Evolutionary conservation across 225 moss, liverwort and hornwort species (phyloP).

Genomic region (Takakia lepidozioides): DNA sequence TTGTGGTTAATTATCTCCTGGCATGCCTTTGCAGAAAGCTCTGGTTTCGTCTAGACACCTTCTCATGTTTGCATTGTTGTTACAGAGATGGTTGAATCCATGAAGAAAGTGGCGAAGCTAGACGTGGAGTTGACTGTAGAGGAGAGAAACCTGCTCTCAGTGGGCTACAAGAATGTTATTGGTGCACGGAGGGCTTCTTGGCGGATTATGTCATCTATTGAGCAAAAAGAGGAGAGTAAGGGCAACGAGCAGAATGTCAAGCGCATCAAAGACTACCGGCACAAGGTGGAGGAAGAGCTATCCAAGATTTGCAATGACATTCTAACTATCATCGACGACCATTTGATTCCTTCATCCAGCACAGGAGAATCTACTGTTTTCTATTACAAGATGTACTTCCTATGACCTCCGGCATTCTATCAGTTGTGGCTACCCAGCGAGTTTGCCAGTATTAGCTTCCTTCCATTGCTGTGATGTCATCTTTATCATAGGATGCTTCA

Average conservation of each 20-base stretch:
- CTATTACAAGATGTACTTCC: slow-evolving; percentile 72
- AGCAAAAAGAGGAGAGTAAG: slow-evolving; percentile 84
- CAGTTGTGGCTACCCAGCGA: no score
- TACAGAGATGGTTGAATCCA: slow-evolving; percentile 83
- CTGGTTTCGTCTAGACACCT: neutral
- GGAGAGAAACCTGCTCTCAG: slow-evolving; percentile 69
- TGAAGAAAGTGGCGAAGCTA: slow-evolving; percentile 84
- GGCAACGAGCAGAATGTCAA: slow-evolving; percentile 83
- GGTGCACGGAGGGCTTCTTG: slow-evolving; percentile 76
- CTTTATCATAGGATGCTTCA: neutral
- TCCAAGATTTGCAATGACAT: slow-evolving; percentile 83
- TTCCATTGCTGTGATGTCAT: neutral
- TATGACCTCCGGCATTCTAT: neutral
- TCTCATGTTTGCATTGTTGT: neutral
- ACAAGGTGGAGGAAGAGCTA: slow-evolving; percentile 81
- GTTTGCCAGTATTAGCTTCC: no score
- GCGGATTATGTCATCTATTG: no score
- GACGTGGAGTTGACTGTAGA: slow-evolving; percentile 76
- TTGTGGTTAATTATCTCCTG: neutral
- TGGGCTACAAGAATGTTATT: slow-evolving; percentile 80
- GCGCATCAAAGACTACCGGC: slow-evolving; percentile 81
- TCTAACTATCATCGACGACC: slow-evolving; percentile 76
- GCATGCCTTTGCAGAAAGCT: neutral
- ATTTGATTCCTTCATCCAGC: slow-evolving; percentile 78
- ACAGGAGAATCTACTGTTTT: slow-evolving; percentile 90